Evolutionary conservation across 352 stramenopile species (phyloP).

Genomic region (Elongisporangium prolatum): DNA sequence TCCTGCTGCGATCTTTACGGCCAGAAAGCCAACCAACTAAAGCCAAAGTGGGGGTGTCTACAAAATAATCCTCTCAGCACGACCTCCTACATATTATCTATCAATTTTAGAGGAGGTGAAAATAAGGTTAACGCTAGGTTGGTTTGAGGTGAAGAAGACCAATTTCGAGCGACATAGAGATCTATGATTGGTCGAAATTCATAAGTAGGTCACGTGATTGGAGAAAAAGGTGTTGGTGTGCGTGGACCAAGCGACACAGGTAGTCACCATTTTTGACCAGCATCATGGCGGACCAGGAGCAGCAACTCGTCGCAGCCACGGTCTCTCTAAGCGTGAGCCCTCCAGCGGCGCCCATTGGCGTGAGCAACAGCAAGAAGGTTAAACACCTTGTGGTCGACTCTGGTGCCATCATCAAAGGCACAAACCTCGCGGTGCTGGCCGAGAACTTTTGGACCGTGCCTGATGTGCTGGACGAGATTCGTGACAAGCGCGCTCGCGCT

Average conservation of each 20-base stretch:
- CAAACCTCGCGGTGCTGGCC: conserved; percentile 62
- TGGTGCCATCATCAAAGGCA: conserved; percentile 86
- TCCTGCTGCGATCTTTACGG: conserved; percentile 22
- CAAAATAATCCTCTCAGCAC: not conserved
- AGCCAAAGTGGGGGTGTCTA: conserved; percentile 1
- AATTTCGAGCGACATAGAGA: not conserved
- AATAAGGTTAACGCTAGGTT: not conserved
- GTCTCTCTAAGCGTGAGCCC: not conserved
- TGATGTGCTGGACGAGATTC: conserved; percentile 83
- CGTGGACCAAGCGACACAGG: conserved; percentile 9
- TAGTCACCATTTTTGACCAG: not conserved
- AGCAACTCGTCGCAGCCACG: conserved; percentile 12
- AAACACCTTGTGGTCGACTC: conserved; percentile 81
- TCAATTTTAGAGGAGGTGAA: not conserved
- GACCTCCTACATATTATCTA: not conserved
- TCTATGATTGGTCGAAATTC: conserved; percentile 27
- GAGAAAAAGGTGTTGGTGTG: conserved; percentile 13
- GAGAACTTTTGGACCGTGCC: conserved; percentile 88
- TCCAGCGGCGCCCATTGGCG: not conserved
- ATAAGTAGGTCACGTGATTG: not conserved
- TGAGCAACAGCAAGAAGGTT: conserved; percentile 54
- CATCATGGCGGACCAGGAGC: conserved; percentile 16
- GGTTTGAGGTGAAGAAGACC: not conserved
- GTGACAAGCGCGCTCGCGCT: conserved; percentile 68
- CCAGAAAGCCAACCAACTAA: not conserved